Evolutionary conservation across 495 filamentous ascomycete species (phyloP).

Genomic region (Trichoderma virens): DNA sequence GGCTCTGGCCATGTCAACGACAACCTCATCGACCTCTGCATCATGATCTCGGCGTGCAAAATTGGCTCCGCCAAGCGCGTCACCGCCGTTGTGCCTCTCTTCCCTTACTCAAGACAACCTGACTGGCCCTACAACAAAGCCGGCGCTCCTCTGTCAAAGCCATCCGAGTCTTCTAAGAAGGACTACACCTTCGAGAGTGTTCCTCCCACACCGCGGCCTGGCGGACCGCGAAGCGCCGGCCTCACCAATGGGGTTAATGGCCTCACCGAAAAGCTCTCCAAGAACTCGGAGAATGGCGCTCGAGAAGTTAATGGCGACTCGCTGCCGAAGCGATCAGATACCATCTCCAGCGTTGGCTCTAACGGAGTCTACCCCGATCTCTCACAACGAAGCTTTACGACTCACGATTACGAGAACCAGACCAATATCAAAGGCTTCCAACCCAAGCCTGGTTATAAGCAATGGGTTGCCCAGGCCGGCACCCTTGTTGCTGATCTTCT

Average conservation of each 20-base stretch:
- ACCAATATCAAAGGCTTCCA: conserved; percentile 56
- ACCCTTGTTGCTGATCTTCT: conserved; percentile 91
- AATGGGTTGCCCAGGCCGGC: conserved; percentile 97
- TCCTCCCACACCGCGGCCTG: conserved; percentile 72
- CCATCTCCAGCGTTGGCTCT: conserved; percentile 25
- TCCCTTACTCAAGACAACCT: conserved; percentile 91
- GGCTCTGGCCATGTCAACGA: conserved; percentile 72
- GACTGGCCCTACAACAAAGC: conserved; percentile 94
- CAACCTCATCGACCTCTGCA: conserved; percentile 89
- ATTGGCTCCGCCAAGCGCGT: conserved; percentile 87
- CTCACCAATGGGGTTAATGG: conserved; percentile 53
- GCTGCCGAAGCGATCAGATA: conserved; percentile 9
- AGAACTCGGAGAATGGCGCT: conserved; percentile 31
- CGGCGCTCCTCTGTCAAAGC: conserved; percentile 76
- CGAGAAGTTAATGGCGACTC: conserved; percentile 9
- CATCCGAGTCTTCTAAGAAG: conserved; percentile 44
- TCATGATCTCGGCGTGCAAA: conserved; percentile 96
- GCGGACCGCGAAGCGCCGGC: conserved; percentile 52
- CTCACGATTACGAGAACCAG: conserved; percentile 51
- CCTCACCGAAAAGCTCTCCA: conserved; percentile 58
- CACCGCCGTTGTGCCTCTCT: conserved; percentile 89
- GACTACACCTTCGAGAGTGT: conserved; percentile 91
- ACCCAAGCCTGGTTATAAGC: conserved; percentile 86
- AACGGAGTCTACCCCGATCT: conserved; percentile 28
- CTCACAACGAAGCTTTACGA: conserved; percentile 33